Base-by-base conservation (phyloP, 768 basidiomycete genomes). In the Auricularia auricula-judae region DNA sequence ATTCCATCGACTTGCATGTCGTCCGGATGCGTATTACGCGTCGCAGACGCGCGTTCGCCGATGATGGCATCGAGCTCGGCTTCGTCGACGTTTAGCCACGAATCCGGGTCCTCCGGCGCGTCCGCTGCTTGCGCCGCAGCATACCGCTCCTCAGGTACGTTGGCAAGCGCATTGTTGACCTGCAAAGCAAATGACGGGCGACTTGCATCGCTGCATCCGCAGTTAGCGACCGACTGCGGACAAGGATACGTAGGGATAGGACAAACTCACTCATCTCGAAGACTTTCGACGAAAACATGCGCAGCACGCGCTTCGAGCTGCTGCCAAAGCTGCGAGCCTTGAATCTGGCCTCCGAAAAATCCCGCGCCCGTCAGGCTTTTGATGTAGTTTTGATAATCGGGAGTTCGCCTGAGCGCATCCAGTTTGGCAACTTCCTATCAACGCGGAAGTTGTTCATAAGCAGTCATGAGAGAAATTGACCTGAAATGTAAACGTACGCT, bases 1-100 rank as follows among this genome's bases (percentile, higher is more conserved):
- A 29, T 29, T 29, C 29, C 29, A 64, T 86, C 84, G 10, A 83
- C 75, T 59, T 86, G 80, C 82, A 86, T 87, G 3, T 72, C 70
- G 62, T 78, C 72, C 1, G 69, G n/a, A 44, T 71, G 70, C 61
- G 62, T 65, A 29, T 39, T 61, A 23, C 44, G 68, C 35, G 7
- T 62, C 62, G 33, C 58, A 66, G 65, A 66, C 69, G 65, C 16
- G 36, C 63, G 47, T 65, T 75, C 76, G 68, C 82, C 80, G 62
- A 98, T 74, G 75, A 88, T 81, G 11, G 80, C 79, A 69, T 98
- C 93, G 67, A 97, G 84, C 71, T 87, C 83, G 56, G 85, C 80
- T 0, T 84, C 80, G 64, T 91, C 84, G 36, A 98, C 77, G 62
- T 85, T 86, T n/a, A 98, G 77, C 97, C 97, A 99, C 1, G 82